Conservation (phyloP, 176 grass and related monocot genomes). For the Elymus sibiricus region DNA sequence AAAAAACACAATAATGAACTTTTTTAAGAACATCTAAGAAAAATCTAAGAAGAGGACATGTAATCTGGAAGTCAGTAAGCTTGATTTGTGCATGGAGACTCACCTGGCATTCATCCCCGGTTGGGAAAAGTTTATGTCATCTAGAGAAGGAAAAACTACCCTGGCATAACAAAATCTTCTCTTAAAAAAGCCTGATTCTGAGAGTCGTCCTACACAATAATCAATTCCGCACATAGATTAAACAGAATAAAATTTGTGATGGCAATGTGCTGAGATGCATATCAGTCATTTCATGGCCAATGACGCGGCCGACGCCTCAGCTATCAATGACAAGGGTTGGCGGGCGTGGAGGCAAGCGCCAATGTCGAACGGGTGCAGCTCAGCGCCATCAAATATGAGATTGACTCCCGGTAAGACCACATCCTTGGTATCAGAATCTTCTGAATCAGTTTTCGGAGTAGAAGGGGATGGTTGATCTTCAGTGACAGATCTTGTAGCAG, state of each 20-base stretch:
- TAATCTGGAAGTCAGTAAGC: not conserved
- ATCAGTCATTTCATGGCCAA: constrained; percentile 40
- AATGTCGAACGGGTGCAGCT: constrained; percentile 76
- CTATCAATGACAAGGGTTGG: constrained; percentile 72
- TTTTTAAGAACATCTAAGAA: too few relatives aligned
- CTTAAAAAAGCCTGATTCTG: not conserved
- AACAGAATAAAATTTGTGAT: not conserved
- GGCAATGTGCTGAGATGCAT: not conserved
- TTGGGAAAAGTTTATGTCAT: not conserved
- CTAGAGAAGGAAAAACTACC: not conserved
- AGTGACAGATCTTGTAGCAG: constrained; percentile 44
- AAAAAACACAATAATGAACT: too few relatives aligned
- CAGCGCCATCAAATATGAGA: constrained; percentile 76
- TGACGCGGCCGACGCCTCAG: constrained; percentile 63
- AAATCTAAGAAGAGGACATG: too few relatives aligned
- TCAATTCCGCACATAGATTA: not conserved
- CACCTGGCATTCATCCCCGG: not conserved
- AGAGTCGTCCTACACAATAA: not conserved
- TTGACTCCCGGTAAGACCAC: constrained; percentile 88
- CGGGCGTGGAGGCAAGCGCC: constrained; percentile 78
- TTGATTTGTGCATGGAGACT: not conserved
- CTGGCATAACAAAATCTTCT: not conserved
- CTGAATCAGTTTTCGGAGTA: constrained; percentile 52
- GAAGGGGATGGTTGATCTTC: constrained; percentile 54
- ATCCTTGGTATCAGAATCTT: constrained; percentile 70